These are phyloP conservation scores for Nicotiana undulata DNA, from an alignment of 257 asterid genomes.

Conservation along the genomic window DNA sequence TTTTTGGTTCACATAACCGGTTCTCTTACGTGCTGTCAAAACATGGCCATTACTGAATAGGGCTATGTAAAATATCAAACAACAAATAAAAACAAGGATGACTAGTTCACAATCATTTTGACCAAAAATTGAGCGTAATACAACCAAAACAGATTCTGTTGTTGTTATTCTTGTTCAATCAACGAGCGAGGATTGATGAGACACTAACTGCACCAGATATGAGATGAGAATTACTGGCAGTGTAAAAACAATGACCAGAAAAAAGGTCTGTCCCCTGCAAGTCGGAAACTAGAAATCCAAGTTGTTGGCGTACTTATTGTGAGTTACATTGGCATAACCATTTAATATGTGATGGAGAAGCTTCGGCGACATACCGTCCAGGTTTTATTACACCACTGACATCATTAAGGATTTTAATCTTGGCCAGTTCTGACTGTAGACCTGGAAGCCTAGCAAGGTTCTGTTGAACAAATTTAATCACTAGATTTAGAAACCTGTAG, in stretches of 20 bases:
- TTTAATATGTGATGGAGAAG: neutral
- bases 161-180: neutral
- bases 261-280: neutral
- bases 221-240: neutral
- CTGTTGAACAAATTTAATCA: conserved; percentile 24
- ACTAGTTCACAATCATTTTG: neutral
- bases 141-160: neutral
- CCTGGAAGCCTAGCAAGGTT: conserved; percentile 45
- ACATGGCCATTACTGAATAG: neutral
- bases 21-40: neutral
- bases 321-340: neutral
- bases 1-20: neutral
- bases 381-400: conserved; percentile 57
- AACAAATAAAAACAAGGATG: neutral
- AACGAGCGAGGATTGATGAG: neutral
- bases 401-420: conserved; percentile 37
- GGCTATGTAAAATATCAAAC: neutral
- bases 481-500: neutral
- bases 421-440: conserved; percentile 34
- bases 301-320: neutral
- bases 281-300: neutral
- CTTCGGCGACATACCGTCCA: conserved; percentile 35
- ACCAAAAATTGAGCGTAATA: neutral
- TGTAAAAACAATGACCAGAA: neutral
- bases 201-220: neutral